Evolutionary conservation across 495 filamentous ascomycete species (phyloP), one percentile per base, ranked within the genome.

Genomic region (Zalerion maritima): DNA sequence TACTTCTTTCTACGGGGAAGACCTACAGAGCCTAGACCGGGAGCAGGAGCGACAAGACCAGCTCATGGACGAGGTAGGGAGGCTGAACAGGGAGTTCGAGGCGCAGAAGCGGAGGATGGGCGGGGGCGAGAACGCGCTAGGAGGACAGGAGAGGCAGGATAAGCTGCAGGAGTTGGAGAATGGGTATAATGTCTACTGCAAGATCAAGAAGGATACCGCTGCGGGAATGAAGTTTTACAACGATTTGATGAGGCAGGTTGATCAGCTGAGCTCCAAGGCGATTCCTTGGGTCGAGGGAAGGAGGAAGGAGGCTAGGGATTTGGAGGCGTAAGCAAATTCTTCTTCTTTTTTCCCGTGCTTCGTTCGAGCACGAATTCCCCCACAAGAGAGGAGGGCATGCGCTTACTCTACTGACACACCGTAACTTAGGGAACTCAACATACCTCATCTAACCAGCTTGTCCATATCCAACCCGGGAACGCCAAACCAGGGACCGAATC

Each of bases 221-320:
- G 79, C 77, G 0, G 89, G 82, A 1, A 57, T 87, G 23, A 94
- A 92, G 42, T 97, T 97, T 49, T 97, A 96, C 57, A 96, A 97
- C 45, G 86, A 94, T 43, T 67, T 97, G 2, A 79, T 73, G 22
- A 80, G 77, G 50, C 85, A 94, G 24, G 73, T 94, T 1, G 71
- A 62, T 6, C 63, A 76, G 14, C 83, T 83, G 38, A 64, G 81
- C 13, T 85, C 91, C 36, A 81, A 80, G 20, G 74, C 67, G 19
- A 75, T 76, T 40, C 68, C 62, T 6, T 94, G 89, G 55, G 78
- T 78, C 5, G 78, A 84, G 15, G 69, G 78, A 42, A 62, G 89
- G 32, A 69, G 84, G 24, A 68, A 73, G 41, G 87, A 97, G 37
- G 86, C 83, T 1, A 70, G 72, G 17, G 68, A 73, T 32, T 48